These are phyloP conservation scores for Zea luxurians DNA, from an alignment of 176 grass and related monocot genomes.

Conservation along the genomic window DNA sequence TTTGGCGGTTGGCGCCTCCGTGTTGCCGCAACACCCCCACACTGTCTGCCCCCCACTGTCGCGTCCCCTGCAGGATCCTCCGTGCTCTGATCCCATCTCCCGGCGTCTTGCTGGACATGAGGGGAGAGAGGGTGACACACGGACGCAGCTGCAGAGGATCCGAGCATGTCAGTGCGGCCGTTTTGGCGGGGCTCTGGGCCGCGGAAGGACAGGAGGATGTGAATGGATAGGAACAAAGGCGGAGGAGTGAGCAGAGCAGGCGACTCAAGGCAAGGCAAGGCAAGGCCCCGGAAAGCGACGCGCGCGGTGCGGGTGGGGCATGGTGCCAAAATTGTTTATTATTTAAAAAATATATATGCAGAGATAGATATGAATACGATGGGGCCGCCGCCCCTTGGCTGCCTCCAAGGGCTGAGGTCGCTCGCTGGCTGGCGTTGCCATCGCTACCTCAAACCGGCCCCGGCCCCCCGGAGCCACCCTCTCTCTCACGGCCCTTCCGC, in stretches of 20 bases:
- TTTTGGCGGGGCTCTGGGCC: conserved; percentile 17
- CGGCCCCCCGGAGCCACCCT: too few species aligned
- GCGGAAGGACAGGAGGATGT: conserved; percentile 9
- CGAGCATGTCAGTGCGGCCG: not conserved
- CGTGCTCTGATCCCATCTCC: too few species aligned
- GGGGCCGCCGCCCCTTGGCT: conserved; percentile 29
- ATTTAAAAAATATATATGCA: too few species aligned
- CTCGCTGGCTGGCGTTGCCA: not conserved
- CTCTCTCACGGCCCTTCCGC: too few species aligned
- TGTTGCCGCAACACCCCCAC: conserved; percentile 49
- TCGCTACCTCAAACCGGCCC: too few species aligned
- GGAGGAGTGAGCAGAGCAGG: not conserved
- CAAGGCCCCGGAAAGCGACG: not conserved
- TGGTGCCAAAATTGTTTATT: too few species aligned
- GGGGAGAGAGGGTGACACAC: too few species aligned
- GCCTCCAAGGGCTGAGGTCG: conserved; percentile 41
- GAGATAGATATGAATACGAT: too few species aligned
- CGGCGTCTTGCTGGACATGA: too few species aligned
- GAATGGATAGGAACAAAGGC: conserved; percentile 47
- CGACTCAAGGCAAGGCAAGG: too few species aligned
- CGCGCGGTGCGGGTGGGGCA: too few species aligned
- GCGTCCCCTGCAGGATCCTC: conserved; percentile 30
- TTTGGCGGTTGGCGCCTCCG: conserved; percentile 45
- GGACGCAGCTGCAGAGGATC: conserved; percentile 33
- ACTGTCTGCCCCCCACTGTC: not conserved